phyloP scores from a whole-genome alignment of 495 filamentous ascomycete genomes.

The Penicillium paxilli region DNA sequence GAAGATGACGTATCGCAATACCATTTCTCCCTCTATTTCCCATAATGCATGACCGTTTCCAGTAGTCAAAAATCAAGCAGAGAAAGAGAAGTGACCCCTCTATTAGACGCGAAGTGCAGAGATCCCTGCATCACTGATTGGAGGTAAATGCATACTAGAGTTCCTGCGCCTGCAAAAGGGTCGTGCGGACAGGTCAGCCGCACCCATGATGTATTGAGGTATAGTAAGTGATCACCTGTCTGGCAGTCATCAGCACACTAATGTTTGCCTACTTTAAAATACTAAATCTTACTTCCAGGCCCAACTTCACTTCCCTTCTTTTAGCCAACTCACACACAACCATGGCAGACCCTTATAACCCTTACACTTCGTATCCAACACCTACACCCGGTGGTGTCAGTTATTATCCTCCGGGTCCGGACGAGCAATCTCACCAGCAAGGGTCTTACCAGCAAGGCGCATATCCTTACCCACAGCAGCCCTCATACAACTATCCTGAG shows the following conservation, averaged over 20 bases:
- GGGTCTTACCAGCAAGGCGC: conserved; percentile 1
- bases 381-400: conserved; percentile 26
- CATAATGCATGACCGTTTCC: conserved; percentile 1
- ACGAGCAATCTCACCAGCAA: conserved; percentile 17
- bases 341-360: conserved; percentile 55
- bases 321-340: not conserved
- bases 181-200: conserved; percentile 32
- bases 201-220: conserved; percentile 16
- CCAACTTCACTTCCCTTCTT: not conserved
- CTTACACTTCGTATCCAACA: conserved; percentile 29
- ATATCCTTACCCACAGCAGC: conserved; percentile 12
- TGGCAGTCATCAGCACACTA: conserved; percentile 6
- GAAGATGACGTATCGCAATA: conserved; percentile 21
- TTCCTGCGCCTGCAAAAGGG: conserved; percentile 11
- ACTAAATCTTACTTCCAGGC: no score
- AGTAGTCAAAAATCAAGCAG: not conserved
- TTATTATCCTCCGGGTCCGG: conserved; percentile 28
- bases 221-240: not conserved
- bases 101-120: not conserved
- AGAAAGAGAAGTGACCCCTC: not conserved
- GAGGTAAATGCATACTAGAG: conserved; percentile 17
- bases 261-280: not conserved
- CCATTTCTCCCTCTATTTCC: conserved; percentile 1
- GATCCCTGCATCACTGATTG: conserved; percentile 13
- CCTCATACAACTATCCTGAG: conserved; percentile 9